Base-by-base conservation (phyloP, 1,284 basidiomycete genomes). In the Athelia sp. region DNA sequence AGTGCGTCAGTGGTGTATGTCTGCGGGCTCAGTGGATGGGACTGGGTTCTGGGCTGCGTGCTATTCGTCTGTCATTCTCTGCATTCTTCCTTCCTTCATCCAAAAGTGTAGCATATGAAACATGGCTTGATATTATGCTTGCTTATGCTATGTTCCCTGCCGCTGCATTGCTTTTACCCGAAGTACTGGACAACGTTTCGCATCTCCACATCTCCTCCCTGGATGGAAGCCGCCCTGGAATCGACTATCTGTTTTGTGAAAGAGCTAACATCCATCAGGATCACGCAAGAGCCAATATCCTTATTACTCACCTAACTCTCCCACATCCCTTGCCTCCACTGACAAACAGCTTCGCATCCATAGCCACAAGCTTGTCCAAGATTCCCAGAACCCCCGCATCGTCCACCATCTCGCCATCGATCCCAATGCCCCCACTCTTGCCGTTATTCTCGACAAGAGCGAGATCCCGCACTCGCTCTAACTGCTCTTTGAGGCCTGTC, bases 301-400 rank as follows among this genome's bases (percentile, higher is more conserved):
- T 10, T 1, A 18, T 19, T 6, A 52, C 68, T 32, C 45, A 72
- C 73, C 71, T 73, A 4, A 56, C 59, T 52, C 64, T 63, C 4
- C 68, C 65, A 45, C 74, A 75, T 10, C 64, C 61, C 15, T 56
- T 64, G 21, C 66, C 67, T 6, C 72, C 74, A 29, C 69, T 72
- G 13, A 80, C 64, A 45, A 79, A 79, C 36, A 73, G 50, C 15
- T 60, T 59, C n/a, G 75, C 70, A 21, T 69, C 62, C 50, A 67
- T 69, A 14, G 70, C 64, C 9, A 76, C 69, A 48, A 77, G 58
- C 58, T 75, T 79, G 48, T 79, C 75, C 36, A 81, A 50, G 24
- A 79, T 79, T 1, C 70, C 74, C 45, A 68, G 54, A 17, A 74
- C 64, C 0, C 78, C 78, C 0, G 67, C 51, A 53, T 81, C 79